A percentile compares a stretch with the other conserved stretches of the same genome.
phyloP scores from a whole-genome alignment of 1,284 basidiomycete genomes.

The Marasmius oreades region DNA sequence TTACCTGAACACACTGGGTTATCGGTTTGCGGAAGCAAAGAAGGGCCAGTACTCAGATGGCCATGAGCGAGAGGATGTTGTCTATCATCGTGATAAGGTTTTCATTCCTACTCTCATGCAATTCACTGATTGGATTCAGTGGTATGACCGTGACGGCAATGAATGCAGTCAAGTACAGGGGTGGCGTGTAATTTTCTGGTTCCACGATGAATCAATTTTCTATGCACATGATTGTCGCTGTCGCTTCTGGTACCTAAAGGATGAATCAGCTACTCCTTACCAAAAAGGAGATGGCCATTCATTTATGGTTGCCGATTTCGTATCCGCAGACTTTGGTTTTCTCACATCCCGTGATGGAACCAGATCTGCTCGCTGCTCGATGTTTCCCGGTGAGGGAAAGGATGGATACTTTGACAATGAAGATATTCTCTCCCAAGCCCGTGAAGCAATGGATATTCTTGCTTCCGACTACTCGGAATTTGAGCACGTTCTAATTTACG shows the following conservation, averaged over 20 bases:
- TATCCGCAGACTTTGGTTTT: constrained; percentile 26
- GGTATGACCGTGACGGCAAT: background rate
- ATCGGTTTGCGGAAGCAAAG: background rate
- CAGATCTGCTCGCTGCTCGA: constrained; percentile 13
- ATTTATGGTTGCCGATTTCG: constrained; percentile 27
- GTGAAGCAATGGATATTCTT: constrained; percentile 27
- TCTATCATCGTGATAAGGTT: constrained; percentile 15
- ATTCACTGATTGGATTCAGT: background rate
- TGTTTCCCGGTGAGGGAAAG: constrained; percentile 24
- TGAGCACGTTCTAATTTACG: constrained; percentile 28
- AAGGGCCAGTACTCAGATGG: constrained; percentile 27
- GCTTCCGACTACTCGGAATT: constrained; percentile 22
- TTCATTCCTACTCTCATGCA: constrained; percentile 15
- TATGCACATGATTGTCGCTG: constrained; percentile 25
- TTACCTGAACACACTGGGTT: constrained; percentile 7
- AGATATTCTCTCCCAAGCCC: constrained; percentile 21
- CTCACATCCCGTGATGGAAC: constrained; percentile 17
- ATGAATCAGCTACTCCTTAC: constrained; percentile 16
- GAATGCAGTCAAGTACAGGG: background rate
- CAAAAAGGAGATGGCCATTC: constrained; percentile 29
- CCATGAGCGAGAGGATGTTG: constrained; percentile 24
- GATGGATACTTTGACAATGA: constrained; percentile 28
- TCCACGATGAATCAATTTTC: constrained; percentile 27
- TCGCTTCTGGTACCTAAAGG: constrained; percentile 21
- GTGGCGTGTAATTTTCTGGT: constrained; percentile 20